Evolutionary conservation across 495 filamentous ascomycete species (phyloP), one percentile per base, ranked within the genome.

Genomic region (Pyrenula massariospora): DNA sequence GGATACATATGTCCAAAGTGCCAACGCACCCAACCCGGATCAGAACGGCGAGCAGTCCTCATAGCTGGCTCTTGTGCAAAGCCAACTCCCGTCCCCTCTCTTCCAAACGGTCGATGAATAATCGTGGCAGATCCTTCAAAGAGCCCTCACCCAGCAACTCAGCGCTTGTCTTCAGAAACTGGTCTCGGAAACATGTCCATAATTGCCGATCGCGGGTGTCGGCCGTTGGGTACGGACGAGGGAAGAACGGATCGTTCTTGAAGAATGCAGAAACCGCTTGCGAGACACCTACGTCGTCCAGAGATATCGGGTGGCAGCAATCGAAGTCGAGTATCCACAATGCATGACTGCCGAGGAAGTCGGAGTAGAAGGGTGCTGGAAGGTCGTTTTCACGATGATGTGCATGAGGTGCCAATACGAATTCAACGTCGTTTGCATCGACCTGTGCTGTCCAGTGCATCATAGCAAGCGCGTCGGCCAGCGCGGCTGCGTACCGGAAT

Each of bases 301-400:
- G 63, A 0, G 59, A 25, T 24, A 77, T 68, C 42, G 22, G 10
- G 3, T 58, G 64, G 52, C 70, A 73, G 21, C 66, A 63, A 59
- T 77, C 70, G 55, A 77, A 80, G 51, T 80, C 75, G 2, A 80
- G 62, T 10, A 76, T 52, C 76, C 74, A 78, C 54, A 76, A 54
- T 0, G 48, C 23, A 56, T 67, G 61, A 0, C 36, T n/a, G 1
- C 63, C 62, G 0, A 21, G 10, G 10, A 25, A 51, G 1, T 67
- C 24, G 0, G 47, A 23, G 53, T 63, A 62, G 2, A 24, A 24
- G 42, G 48, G 2, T 11, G 55, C 25, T 8, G 48, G 0, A 0
- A 52, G 25, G 36, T 5, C 51, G 48, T 22, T 42, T 31, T 10
- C 22, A 19, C 22, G 2, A 8, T 47, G 36, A 22, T 24, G 48